Evolutionary conservation across 495 filamentous ascomycete genomes (phyloP), one percentile per base, ranked within the genome.

Genomic region (Daldinia childiae): DNA sequence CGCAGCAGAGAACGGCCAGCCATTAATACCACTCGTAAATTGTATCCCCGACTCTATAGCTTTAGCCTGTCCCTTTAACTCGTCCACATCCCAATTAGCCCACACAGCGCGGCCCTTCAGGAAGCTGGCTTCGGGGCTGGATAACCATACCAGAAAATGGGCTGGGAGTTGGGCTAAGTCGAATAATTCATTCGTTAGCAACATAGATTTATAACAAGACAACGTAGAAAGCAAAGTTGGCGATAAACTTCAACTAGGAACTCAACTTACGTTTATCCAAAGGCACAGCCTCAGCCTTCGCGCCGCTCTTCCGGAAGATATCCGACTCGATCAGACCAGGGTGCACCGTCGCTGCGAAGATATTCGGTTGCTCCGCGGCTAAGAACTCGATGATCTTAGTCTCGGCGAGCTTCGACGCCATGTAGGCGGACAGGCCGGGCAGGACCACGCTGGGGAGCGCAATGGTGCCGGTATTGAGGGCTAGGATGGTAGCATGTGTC

Each of bases 81-180:
- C 82, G 8, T 81, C 78, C 3, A 85, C 81, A 72, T 86, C 84
- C 83, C 83, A 87, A 62, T 84, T 83, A 2, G 73, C 73, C 73
- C 76, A 84, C 0, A 83, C 74, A 14, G 77, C 75, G 52, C 75
- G 78, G 8, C 81, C 80, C 17, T 73, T 79, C 30, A 85, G 65
- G 64, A 83, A 84, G 4, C 62, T 65, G 3, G 81, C 80, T 58
- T 85, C 80, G 2, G 72, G 68, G 27, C 72, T 77, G 4, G 73
- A 63, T 12, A 80, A 52, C 84, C 84, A 86, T 15, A 86, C 64
- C 21, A 69, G 15, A 59, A 84, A 84, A 17, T 78, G 64, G 6
- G 68, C 82, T 0, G 82, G 72, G 15, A 85, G 77, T 50, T 67
- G 51, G n/a, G 63, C 51, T 67, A 27, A 21, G 12, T 17, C 17